Base-by-base conservation (phyloP, 257 asterid genomes). In the Coffea canephora region DNA sequence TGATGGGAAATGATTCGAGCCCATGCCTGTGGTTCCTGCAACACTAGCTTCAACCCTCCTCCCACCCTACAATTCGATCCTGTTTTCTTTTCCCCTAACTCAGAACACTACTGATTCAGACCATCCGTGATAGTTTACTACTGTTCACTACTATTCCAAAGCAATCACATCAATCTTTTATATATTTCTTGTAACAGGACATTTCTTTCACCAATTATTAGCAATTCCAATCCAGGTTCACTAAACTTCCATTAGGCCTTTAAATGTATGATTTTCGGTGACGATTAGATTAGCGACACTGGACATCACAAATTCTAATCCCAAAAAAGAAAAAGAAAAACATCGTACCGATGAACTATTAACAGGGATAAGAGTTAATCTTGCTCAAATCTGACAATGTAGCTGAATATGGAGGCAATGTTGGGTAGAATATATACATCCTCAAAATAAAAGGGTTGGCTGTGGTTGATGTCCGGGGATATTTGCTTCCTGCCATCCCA, bases 401-500 rank as follows among this genome's bases (percentile, higher is more conserved):
- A 52, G 25, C 68, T 74, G 50, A 74, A 74, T 34, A 21, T 52
- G 62, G 68, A 54, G 34, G 50, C 77, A 54, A 54, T 31, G 27
- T 73, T 73, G 52, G 77, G 4, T 48, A 48, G 21, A 66, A 4
- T 8, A 48, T 72, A 48, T 8, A 48, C n/a, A 10, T 36, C 19
- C 18, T 19, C 39, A 48, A 11, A 41, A 59, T 59, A 8, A 23
- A 48, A 41, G 43, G 67, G 52, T 10, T 48, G 80, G 65, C 46
- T 49, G 77, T 61, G 59, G 79, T 46, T 78, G 70, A 43, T 18
- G 77, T 78, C 41, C 25, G 54, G 62, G 48, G 52, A 65, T 61
- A 48, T 72, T 19, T 64, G 83, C 50, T 49, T 65, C 74, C 78
- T 79, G 78, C 83, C 83, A 79, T 73, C 78, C 83, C 78, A 62